A percentile compares a stretch with the other conserved stretches of the same genome.
Conservation (phyloP, 2,329 filamentous ascomycete genomes). For the Xylaria sp. region DNA sequence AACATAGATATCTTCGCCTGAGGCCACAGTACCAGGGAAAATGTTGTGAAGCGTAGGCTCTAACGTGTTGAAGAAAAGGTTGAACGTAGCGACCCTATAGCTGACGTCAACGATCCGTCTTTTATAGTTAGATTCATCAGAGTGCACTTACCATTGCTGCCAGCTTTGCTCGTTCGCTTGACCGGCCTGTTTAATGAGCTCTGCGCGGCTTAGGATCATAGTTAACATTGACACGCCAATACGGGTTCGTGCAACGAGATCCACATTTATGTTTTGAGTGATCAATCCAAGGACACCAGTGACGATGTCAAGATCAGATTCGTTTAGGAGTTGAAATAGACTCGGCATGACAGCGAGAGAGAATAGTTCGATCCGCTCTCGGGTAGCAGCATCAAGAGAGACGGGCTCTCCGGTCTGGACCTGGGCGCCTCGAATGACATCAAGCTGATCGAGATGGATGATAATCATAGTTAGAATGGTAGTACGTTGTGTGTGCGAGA, state of each 20-base stretch:
- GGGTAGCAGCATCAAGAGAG: conserved; percentile 76
- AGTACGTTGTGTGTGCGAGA: conserved; percentile 90
- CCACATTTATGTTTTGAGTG: conserved; percentile 82
- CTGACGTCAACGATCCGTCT: conserved; percentile 23
- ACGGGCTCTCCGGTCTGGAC: conserved; percentile 77
- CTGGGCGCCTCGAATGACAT: conserved; percentile 86
- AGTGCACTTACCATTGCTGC: conserved; percentile 75
- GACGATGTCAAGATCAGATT: conserved; percentile 90
- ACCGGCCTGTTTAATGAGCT: conserved; percentile 87
- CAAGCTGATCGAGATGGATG: conserved; percentile 89
- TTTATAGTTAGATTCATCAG: not conserved
- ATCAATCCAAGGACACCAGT: conserved; percentile 89
- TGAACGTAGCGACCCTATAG: conserved; percentile 78
- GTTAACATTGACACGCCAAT: conserved; percentile 91
- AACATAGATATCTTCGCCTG: conserved; percentile 93
- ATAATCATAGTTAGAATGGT: conserved; percentile 97
- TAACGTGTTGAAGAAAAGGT: conserved; percentile 84
- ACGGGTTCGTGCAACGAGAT: conserved; percentile 84
- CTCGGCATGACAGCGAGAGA: conserved; percentile 88
- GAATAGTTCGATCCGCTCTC: conserved; percentile 94
- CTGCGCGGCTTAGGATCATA: conserved; percentile 92
- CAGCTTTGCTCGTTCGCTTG: conserved; percentile 77
- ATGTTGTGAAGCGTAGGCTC: conserved; percentile 86
- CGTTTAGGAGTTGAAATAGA: conserved; percentile 88
- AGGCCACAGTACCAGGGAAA: conserved; percentile 91